Evolutionary conservation across 176 grass and related monocot genomes (phyloP).

Genomic region (Puccinellia tenuiflora): DNA sequence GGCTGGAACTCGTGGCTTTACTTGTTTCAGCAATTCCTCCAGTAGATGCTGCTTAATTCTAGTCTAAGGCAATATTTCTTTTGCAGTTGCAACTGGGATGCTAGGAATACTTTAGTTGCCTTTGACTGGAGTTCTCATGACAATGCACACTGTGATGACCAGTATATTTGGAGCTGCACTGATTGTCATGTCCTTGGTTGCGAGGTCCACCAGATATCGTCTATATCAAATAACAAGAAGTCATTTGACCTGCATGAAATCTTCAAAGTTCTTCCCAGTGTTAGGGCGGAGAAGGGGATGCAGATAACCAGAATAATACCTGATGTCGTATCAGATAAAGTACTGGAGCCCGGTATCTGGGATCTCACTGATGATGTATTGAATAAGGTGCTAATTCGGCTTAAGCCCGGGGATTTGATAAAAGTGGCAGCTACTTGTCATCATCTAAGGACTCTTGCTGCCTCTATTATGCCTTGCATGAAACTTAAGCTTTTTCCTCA

Average conservation of each 20-base stretch:
- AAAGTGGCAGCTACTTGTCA: constrained; percentile 65
- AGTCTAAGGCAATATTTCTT: background rate
- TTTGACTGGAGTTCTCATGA: constrained; percentile 44
- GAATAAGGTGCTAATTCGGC: constrained; percentile 45
- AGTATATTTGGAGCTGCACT: constrained; percentile 59
- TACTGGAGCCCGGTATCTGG: constrained; percentile 52
- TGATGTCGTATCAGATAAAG: constrained; percentile 6
- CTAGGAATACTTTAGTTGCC: constrained; percentile 60
- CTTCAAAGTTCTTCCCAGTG: constrained; percentile 72
- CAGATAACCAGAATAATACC: constrained; percentile 48
- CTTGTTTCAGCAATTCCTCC: background rate
- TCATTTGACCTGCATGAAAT: constrained; percentile 87
- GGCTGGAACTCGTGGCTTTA: background rate
- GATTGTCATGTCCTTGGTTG: constrained; percentile 75
- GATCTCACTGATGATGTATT: constrained; percentile 77
- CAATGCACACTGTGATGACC: constrained; percentile 40
- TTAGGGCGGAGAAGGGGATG: constrained; percentile 54
- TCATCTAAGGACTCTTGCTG: constrained; percentile 67
- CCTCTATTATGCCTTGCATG: constrained; percentile 83
- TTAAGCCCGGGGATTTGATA: constrained; percentile 73
- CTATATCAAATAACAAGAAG: constrained; percentile 39
- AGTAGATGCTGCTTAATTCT: background rate
- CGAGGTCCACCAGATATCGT: constrained; percentile 45
- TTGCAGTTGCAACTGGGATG: constrained; percentile 81
- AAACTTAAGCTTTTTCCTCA: constrained; percentile 95